Conservation (phyloP, 2,329 filamentous ascomycete genomes). For the Plectosphaerella cucumerina region DNA sequence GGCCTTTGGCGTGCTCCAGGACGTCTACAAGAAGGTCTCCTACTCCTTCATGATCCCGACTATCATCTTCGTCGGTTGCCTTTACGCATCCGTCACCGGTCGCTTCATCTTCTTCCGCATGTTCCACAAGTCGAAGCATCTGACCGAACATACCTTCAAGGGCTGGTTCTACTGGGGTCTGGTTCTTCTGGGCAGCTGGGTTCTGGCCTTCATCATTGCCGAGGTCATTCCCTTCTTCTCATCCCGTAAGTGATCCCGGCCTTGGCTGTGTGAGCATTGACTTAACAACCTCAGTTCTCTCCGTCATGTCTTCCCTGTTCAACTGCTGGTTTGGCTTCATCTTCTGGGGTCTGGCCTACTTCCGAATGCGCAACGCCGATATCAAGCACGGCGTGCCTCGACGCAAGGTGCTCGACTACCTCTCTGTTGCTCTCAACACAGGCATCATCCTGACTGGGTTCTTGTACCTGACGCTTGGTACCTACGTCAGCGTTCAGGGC, state of each 20-base stretch:
- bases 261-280: too few relatives aligned
- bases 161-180: slow-evolving; percentile 73
- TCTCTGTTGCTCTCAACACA: slow-evolving; percentile 63
- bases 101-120: slow-evolving; percentile 90
- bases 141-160: slow-evolving; percentile 72
- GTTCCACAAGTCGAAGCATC: slow-evolving; percentile 72
- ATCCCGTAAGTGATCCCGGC: slow-evolving; percentile 49
- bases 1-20: slow-evolving; percentile 78
- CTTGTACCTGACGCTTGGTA: slow-evolving; percentile 79
- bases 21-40: slow-evolving; percentile 79
- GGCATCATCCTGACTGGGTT: slow-evolving; percentile 71
- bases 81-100: slow-evolving; percentile 86
- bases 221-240: slow-evolving; percentile 94
- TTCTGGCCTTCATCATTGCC: slow-evolving; percentile 87
- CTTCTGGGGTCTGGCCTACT: slow-evolving; percentile 83
- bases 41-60: slow-evolving; percentile 97
- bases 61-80: slow-evolving; percentile 82
- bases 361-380: slow-evolving; percentile 69
- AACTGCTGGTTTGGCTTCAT: slow-evolving; percentile 95
- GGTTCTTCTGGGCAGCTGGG: slow-evolving; percentile 59
- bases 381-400: slow-evolving; percentile 49
- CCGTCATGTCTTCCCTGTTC: slow-evolving; percentile 79
- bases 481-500: slow-evolving; percentile 71
- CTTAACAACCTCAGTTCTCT: slow-evolving; percentile 42
- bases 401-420: slow-evolving; percentile 43